Evolutionary conservation across 2,329 filamentous ascomycete genomes (phyloP).

Genomic region (Beauveria sp.): DNA sequence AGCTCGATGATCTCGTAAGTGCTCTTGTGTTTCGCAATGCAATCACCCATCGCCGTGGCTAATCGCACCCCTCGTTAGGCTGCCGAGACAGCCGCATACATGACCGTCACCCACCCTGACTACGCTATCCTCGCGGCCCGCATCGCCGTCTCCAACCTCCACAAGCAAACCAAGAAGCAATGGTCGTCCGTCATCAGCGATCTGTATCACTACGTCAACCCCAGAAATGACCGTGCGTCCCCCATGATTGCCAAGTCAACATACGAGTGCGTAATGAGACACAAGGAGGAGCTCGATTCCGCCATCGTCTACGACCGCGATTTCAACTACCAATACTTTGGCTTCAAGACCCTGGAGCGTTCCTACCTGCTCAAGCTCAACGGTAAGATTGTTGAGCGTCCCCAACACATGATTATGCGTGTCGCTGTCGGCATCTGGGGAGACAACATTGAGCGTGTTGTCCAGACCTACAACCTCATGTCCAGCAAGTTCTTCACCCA

Average conservation of each 20-base stretch:
- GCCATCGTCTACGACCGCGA: slow-evolving; percentile 98
- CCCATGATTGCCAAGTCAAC: slow-evolving; percentile 93
- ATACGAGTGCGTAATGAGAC: slow-evolving; percentile 89
- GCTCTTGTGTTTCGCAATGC: background rate
- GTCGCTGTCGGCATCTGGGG: slow-evolving; percentile 96
- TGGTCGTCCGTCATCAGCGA: slow-evolving; percentile 94
- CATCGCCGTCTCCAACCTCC: slow-evolving; percentile 97
- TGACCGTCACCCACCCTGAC: slow-evolving; percentile 98
- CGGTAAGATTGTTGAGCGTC: slow-evolving; percentile 92
- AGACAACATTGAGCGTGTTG: slow-evolving; percentile 84
- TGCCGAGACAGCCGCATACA: slow-evolving; percentile 97
- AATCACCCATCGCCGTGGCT: background rate
- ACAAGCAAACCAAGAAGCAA: slow-evolving; percentile 99
- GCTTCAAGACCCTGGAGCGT: slow-evolving; percentile 97
- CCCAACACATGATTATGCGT: slow-evolving; percentile 99
- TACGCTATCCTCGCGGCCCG: slow-evolving; percentile 97
- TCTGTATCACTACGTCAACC: slow-evolving; percentile 93
- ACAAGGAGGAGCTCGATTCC: slow-evolving; percentile 95
- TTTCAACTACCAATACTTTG: slow-evolving; percentile 99
- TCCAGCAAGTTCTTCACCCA: slow-evolving; percentile 98
- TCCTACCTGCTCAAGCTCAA: slow-evolving; percentile 95
- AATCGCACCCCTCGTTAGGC: slow-evolving; percentile 51
- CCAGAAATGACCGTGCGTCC: slow-evolving; percentile 72
- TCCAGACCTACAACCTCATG: slow-evolving; percentile 99
- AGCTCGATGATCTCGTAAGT: slow-evolving; percentile 92